Conservation (phyloP, 495 filamentous ascomycete species). For the Astrothelium macrocarpum region DNA sequence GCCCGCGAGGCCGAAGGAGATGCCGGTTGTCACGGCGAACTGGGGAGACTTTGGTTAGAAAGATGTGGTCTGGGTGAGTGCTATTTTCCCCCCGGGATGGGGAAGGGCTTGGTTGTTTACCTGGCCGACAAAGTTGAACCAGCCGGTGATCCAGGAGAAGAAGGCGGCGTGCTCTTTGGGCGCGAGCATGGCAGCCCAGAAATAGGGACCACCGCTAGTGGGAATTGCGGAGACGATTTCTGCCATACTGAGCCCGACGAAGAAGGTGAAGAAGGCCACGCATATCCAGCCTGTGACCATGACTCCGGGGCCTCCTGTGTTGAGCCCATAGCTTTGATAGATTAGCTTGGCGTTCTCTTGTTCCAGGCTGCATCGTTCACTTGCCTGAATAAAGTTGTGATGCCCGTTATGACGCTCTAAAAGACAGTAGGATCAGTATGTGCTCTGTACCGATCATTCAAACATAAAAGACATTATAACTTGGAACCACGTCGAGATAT, state of each 20-base stretch:
- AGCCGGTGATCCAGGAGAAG: constrained; percentile 55
- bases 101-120: not conserved
- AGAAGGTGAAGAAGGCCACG: constrained; percentile 49
- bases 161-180: constrained; percentile 47
- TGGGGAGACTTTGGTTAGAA: not conserved
- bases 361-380: constrained; percentile 24
- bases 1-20: constrained; percentile 54
- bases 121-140: constrained; percentile 35
- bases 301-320: constrained; percentile 48
- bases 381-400: constrained; percentile 39
- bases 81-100: not conserved
- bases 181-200: constrained; percentile 55
- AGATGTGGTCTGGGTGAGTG: not conserved
- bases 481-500: too few relatives aligned
- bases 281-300: constrained; percentile 51
- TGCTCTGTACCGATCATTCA: not conserved
- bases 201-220: constrained; percentile 55
- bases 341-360: not conserved
- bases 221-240: constrained; percentile 60
- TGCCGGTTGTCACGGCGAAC: constrained; percentile 56
- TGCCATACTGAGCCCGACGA: constrained; percentile 52
- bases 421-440: not conserved
- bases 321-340: constrained; percentile 40
- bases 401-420: constrained; percentile 53
- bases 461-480: not conserved